Base-by-base conservation (phyloP, 2,329 filamentous ascomycete genomes). In the Colletotrichum higginsianum region DNA sequence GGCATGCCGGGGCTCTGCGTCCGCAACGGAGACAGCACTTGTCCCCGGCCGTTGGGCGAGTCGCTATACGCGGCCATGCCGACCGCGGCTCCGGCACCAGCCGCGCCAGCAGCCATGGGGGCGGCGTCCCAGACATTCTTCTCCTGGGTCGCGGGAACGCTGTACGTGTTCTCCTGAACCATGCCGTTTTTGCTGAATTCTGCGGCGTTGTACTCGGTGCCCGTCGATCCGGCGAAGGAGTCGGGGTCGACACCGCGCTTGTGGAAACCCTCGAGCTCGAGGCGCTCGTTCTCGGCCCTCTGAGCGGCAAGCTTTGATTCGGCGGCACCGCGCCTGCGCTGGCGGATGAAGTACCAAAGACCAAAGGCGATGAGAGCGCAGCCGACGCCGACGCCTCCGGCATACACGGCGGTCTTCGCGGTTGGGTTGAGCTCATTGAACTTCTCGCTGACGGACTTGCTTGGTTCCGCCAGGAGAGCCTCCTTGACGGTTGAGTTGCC, bases 401-500 rank as follows among this genome's bases (percentile, higher is more conserved):
- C 85, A 74, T 89, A 90, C 55, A 92, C 80, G 62, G 83, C 89
- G 2, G 84, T 82, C 80, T 88, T 90, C 74, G 87, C 81, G 9
- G 79, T 79, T 1, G 81, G 73, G 3, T 89, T 82, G 11, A 92
- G 84, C 1, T 82, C 83, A 30, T 84, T 80, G 84, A 87, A 92
- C 75, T 89, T 90, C 30, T 91, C 82, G 7, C 83, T 78, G 0
- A 88, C 69, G 0, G 86, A 82, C 76, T 85, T 83, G 16, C 84
- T 76, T 2, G 84, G 82, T 16, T 79, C 73, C 23, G 77, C 78
- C 71, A 81, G 79, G 75, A 91, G 80, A 8, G 79, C 82, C 12
- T 87, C 80, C 47, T 82, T 79, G 13, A 85, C 85, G 2, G 87
- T 90, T 1, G 89, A 91, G 79, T 91, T 90, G 66, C 88, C 88